Evolutionary conservation across 768 basidiomycete genomes (phyloP), one percentile per base, ranked within the genome.

Genomic region (Coprinopsis strossmayeri): DNA sequence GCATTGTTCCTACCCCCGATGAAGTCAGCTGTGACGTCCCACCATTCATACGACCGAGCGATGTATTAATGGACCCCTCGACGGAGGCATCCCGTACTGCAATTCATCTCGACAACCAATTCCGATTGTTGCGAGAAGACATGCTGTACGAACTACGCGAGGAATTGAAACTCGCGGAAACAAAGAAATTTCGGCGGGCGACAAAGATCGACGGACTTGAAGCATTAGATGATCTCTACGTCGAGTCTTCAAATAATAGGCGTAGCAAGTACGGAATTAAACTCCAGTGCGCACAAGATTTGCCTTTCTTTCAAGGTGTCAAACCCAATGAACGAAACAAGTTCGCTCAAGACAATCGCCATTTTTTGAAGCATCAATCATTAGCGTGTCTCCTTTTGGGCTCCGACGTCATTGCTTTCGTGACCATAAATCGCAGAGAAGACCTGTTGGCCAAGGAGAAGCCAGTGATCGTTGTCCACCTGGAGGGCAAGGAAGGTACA

Each of bases 61-160:
- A 64, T 2, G 60, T 66, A 4, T 60, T 79, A 0, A 74, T 77
- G 3, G 73, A 78, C 45, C 65, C 73, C 2, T 55, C 64, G 3
- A 64, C 62, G 0, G 64, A 64, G 23, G 57, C 60, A 1, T 59
- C 55, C 12, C 71, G 78, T 2, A 54, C 68, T 3, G 65, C 73
- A 0, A 66, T 73, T 9, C 73, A 84, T 51, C 67, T 84, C 3
- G 84, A 86, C 52, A 82, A 82, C 43, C 80, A 81, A 44, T 86
- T 81, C 58, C 74, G 84, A 7, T 66, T 86, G 15, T 59, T 83
- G 9, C 64, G 84, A 5, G 83, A 84, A 53, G 82, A 81, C 42
- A 79, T 82, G 77, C 45, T 83, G 2, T 64, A 71, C 48, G 77
- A 81, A 49, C 68, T 83, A 42, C 69, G 69, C 20, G 81, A 84